Base-by-base conservation (phyloP, 169 alveolate species). In the Plasmodium cynomolgi region DNA sequence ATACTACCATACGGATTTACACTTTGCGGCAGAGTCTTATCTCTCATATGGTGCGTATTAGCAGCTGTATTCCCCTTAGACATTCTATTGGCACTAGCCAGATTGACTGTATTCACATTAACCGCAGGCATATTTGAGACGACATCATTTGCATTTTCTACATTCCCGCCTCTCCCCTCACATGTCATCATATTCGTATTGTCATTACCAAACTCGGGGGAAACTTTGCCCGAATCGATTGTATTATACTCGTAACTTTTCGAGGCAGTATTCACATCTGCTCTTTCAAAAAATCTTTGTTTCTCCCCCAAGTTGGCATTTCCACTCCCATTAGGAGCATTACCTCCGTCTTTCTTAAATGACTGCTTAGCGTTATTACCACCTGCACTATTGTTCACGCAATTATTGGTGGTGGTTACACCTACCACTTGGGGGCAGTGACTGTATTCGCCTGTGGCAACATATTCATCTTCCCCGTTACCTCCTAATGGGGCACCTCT, bases 181-280 rank as follows among this genome's bases (percentile, higher is more conserved):
- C 74, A 62, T n/a, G 29, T 17, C 1, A 83, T 29, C 37, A 33
- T 47, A 33, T 58, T 83, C 23, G 58, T 58, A 13, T 17, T 81
- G 15, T 83, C 75, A 62, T 83, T 83, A 17, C 26, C 91, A 83
- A 58, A 83, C 47, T 83, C 91, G 2, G 44, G 91, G 37, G 75
- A 54, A 0, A 41, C 15, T 13, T 81, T 44, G 1, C 50, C 58
- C 20, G 50, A 20, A 31, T 83, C 91, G 68, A 33, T n/a, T 83
- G 68, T 62, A 17, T 83, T 83, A 83, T 56, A 83, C 20, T 83
- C 82, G 29, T 58, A 83, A 83, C 47, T 83, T 83, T 83, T 83
- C 13, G 75, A 8, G 17, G 74, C 17, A n/a, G n/a, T 62, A 15
- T 58, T 75, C 29, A 31, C 23, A 33, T 83, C 91, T 33, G 29